Base-by-base conservation (phyloP, 1,139 yeast species). In the Diutina neorugosa region DNA sequence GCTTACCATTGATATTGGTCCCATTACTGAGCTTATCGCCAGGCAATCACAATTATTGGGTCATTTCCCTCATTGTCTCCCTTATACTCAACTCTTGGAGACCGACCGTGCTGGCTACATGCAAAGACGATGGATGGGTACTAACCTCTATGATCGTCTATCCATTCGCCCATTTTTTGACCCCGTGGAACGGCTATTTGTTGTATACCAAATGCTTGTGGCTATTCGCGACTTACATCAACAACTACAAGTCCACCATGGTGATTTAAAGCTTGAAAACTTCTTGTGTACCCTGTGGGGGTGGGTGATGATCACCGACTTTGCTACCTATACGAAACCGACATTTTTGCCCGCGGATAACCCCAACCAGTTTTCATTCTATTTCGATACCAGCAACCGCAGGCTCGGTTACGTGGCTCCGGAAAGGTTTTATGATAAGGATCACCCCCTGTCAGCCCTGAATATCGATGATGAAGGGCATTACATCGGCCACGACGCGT, bases 381-480 rank as follows among this genome's bases (percentile, higher is more conserved):
- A 84, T 65, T 94, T 90, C 64, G 98, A 93, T 67, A 86, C 93
- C 3, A 86, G 96, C 1, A 89, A 81, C 62, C 73, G 98, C 58
- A 74, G 96, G 61, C 80, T 83, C 2, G 93, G 98, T 66, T 93
- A 91, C 65, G 68, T 94, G 52, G 98, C 98, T 0, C 98, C 99
- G 0, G 99, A 94, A 64, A 69, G 98, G 57, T 93, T 94, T 63
- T 71, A 78, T 55, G 65, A 65, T 51, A 64, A 71, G 3, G 59
- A 62, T 31, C 53, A 59, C 16, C 53, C 60, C 52, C 53, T 61
- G 53, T 54, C 61, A 4, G 57, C 57, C n/a, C 57, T 58, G 21
- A 60, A 55, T n/a, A 54, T 63, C 44, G 66, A 66, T 14, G 70
- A 71, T 25, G 68, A 65, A 52, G 51, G 43, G 6, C 12, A 19